phyloP scores from a whole-genome alignment of 192 early-diverging fungal genomes.

The Gamsiella multidivaricata region DNA sequence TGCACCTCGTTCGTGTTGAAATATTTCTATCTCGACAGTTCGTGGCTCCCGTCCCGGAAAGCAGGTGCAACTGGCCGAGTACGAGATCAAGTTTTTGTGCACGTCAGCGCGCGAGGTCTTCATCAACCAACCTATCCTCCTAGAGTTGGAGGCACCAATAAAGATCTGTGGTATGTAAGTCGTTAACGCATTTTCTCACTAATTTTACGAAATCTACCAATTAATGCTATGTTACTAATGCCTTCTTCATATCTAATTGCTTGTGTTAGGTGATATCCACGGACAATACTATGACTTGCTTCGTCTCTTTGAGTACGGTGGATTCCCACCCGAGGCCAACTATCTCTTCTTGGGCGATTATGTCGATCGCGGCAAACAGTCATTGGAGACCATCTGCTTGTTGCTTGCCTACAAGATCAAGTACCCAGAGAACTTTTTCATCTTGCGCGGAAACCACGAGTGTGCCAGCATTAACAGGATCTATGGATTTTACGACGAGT shows the following conservation, averaged over 20 bases:
- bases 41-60: slow-evolving; percentile 95
- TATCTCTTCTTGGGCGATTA: slow-evolving; percentile 98
- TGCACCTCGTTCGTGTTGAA: no score
- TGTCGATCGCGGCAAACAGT: slow-evolving; percentile 97
- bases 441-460: slow-evolving; percentile 97
- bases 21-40: slow-evolving; percentile 70
- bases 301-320: slow-evolving; percentile 95
- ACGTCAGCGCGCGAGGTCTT: slow-evolving; percentile 95
- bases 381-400: slow-evolving; percentile 95
- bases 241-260: background rate
- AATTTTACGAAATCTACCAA: no score
- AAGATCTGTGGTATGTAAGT: slow-evolving; percentile 99
- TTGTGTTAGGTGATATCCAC: slow-evolving; percentile 74
- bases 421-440: slow-evolving; percentile 99
- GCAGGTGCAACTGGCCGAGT: slow-evolving; percentile 94
- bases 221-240: no score
- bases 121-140: slow-evolving; percentile 90
- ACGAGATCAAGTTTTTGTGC: slow-evolving; percentile 96
- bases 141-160: slow-evolving; percentile 94
- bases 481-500: slow-evolving; percentile 2
- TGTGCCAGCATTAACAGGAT: slow-evolving; percentile 88
- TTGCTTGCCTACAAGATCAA: slow-evolving; percentile 99
- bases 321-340: slow-evolving; percentile 95
- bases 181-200: slow-evolving; percentile 23
- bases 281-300: slow-evolving; percentile 98